Conservation (phyloP, 257 asterid species). For the Prunella vulgaris region DNA sequence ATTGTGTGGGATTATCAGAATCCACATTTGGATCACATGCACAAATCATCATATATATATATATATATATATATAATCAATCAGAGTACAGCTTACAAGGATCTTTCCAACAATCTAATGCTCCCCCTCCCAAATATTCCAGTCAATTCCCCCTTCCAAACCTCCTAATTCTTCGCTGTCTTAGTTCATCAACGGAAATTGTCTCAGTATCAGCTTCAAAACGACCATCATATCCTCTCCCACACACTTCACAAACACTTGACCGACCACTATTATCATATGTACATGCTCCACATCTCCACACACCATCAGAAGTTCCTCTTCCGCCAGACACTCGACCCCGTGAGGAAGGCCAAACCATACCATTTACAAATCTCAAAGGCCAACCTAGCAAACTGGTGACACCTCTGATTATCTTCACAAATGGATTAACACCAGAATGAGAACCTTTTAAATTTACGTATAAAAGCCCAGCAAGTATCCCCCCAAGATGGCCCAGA, state of each 20-base stretch:
- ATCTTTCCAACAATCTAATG: not conserved
- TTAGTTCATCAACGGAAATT: slow-evolving; percentile 54
- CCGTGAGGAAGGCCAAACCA: slow-evolving; percentile 25
- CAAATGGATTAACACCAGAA: slow-evolving; percentile 45
- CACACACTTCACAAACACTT: slow-evolving; percentile 68
- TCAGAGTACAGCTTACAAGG: not conserved
- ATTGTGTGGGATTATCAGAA: too few species aligned
- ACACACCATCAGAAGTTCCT: slow-evolving; percentile 45
- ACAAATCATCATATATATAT: not conserved
- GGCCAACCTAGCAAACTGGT: slow-evolving; percentile 54
- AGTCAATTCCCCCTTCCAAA: slow-evolving; percentile 33
- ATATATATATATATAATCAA: too few species aligned
- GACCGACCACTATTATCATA: slow-evolving; percentile 50
- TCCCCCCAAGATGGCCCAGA: slow-evolving; percentile 88
- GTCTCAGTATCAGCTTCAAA: slow-evolving; percentile 5
- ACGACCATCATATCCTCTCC: slow-evolving; percentile 31
- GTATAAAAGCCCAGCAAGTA: slow-evolving; percentile 77
- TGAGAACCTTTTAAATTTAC: slow-evolving; percentile 34
- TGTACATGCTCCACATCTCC: slow-evolving; percentile 85
- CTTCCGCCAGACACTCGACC: slow-evolving; percentile 41
- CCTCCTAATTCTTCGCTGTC: slow-evolving; percentile 62
- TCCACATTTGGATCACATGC: not conserved
- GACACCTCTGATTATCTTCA: slow-evolving; percentile 37
- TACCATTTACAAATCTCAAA: slow-evolving; percentile 29
- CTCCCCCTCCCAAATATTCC: not conserved